Conservation (phyloP, 805 yeast species). For the Yarrowia bubula region DNA sequence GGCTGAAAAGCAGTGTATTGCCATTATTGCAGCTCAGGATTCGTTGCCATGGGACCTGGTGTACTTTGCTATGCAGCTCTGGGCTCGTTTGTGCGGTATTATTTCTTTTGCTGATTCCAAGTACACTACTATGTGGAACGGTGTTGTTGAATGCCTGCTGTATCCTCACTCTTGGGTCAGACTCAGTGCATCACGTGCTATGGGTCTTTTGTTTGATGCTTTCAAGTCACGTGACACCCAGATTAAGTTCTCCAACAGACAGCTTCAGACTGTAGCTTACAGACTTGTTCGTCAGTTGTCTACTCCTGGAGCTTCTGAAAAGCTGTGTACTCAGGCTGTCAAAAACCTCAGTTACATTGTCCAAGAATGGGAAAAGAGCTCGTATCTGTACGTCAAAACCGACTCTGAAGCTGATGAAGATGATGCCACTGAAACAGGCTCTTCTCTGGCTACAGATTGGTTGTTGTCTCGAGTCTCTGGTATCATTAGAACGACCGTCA, state of each 20-base stretch:
- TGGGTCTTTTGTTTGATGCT: conserved; percentile 52
- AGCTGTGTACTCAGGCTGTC: conserved; percentile 60
- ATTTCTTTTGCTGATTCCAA: conserved; percentile 37
- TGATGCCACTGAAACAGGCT: conserved; percentile 31
- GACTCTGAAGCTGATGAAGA: conserved; percentile 30
- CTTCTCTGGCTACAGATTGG: conserved; percentile 47
- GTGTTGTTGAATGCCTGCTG: conserved; percentile 54
- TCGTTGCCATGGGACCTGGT: conserved; percentile 73
- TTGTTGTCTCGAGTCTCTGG: conserved; percentile 60
- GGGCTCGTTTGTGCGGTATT: conserved; percentile 41
- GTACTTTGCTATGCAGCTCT: conserved; percentile 58
- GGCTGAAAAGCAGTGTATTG: conserved; percentile 42
- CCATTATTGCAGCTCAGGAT: conserved; percentile 40
- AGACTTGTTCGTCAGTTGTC: conserved; percentile 73
- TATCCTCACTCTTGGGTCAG: conserved; percentile 95
- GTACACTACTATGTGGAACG: conserved; percentile 50
- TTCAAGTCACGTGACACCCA: not conserved
- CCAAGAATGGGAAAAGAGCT: conserved; percentile 56
- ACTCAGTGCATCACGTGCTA: conserved; percentile 57
- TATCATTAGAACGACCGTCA: conserved; percentile 64
- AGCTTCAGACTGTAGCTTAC: conserved; percentile 60
- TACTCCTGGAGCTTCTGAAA: conserved; percentile 70
- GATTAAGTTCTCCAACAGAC: conserved; percentile 41
- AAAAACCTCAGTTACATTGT: conserved; percentile 64
- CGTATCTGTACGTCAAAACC: conserved; percentile 36